A percentile compares a stretch with the other conserved stretches of the same genome.
Conservation (phyloP, 225 moss, liverwort and hornwort species). For the Antitrichia curtipendula region DNA sequence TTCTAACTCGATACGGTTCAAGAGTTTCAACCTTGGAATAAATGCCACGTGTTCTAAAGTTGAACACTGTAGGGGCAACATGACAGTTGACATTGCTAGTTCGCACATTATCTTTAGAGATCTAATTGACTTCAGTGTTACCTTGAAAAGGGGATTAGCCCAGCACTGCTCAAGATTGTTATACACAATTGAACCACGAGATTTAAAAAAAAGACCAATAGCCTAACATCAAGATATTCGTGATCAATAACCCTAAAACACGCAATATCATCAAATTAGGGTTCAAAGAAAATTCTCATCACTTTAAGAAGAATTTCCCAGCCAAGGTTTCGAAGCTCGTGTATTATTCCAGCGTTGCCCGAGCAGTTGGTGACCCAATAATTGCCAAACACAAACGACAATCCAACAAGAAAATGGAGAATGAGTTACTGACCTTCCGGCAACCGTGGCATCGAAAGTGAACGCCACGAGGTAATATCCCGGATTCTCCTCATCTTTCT, state of each 20-base stretch:
- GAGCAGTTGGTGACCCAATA: neutral
- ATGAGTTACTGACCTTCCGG: constrained; percentile 59
- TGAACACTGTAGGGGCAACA: neutral
- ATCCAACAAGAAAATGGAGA: neutral
- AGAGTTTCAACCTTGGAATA: neutral
- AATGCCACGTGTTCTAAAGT: neutral
- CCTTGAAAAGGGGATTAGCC: neutral
- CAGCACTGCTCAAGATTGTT: neutral
- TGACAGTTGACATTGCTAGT: neutral
- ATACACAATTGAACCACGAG: neutral
- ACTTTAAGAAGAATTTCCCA: neutral
- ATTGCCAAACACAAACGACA: neutral
- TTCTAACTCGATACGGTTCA: neutral
- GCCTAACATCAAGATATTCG: neutral
- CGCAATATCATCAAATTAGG: neutral
- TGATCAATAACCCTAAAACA: neutral
- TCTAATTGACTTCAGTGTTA: neutral
- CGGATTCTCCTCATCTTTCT: constrained; percentile 81
- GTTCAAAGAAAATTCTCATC: neutral
- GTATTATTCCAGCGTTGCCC: neutral
- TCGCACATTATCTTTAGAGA: neutral
- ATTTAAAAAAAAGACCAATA: neutral
- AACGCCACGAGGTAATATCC: constrained; percentile 78
- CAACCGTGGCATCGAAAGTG: constrained; percentile 84
- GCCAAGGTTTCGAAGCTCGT: neutral